These are phyloP conservation scores for Enteropsectra breve DNA, from an alignment of 371 early-diverging fungal genomes.

Conservation along the genomic window DNA sequence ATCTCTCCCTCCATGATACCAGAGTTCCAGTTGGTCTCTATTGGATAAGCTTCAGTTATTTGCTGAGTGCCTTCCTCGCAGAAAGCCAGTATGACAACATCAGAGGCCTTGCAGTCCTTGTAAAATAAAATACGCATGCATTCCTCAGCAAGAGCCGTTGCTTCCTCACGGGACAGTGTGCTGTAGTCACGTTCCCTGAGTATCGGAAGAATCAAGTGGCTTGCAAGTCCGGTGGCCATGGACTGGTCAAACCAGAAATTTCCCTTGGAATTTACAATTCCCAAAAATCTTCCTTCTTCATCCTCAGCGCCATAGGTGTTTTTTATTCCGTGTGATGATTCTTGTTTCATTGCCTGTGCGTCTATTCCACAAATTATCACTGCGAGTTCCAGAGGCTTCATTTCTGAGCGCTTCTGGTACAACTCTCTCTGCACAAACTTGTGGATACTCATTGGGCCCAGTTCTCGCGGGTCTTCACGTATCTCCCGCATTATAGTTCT, in stretches of 20 bases:
- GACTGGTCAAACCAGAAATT: constrained; percentile 78
- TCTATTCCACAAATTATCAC: constrained; percentile 78
- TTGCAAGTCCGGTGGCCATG: constrained; percentile 90
- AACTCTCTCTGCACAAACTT: constrained; percentile 64
- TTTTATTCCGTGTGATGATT: no score
- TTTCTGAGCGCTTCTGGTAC: constrained; percentile 79
- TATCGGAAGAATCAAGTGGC: constrained; percentile 82
- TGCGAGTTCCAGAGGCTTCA: constrained; percentile 86
- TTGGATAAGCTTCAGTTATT: constrained; percentile 64
- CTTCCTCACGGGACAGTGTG: constrained; percentile 71
- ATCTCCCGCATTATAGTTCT: constrained; percentile 71
- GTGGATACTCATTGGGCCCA: constrained; percentile 49
- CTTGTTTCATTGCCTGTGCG: no score
- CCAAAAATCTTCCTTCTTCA: constrained; percentile 65
- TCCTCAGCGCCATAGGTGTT: neutral
- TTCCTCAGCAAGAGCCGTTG: constrained; percentile 72
- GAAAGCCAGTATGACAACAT: constrained; percentile 65
- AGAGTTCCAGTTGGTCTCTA: constrained; percentile 81
- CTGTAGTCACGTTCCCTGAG: constrained; percentile 62
- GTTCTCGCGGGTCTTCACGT: constrained; percentile 60
- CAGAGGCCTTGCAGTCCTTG: constrained; percentile 83
- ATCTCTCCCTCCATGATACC: constrained; percentile 55
- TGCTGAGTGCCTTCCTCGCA: constrained; percentile 13
- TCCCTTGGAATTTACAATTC: constrained; percentile 83
- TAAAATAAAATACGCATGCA: constrained; percentile 84